A percentile compares a stretch with the other conserved stretches of the same genome.
Conservation (phyloP, 169 alveolate species). For the Plasmodium relictum region DNA sequence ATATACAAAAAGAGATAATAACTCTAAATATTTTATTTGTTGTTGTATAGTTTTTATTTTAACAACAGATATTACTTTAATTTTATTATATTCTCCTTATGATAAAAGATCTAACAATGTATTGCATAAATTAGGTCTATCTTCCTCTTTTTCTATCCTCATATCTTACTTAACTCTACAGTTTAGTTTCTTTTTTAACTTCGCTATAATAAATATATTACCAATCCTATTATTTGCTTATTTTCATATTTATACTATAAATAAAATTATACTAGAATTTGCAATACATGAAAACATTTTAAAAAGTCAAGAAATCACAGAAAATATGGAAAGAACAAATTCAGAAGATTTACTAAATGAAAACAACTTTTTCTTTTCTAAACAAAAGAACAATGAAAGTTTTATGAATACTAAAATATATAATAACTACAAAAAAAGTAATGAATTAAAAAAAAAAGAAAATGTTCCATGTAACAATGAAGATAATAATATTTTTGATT, state of each 20-base stretch:
- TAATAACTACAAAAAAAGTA: neutral
- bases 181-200: constrained; percentile 42
- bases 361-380: constrained; percentile 15
- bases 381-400: neutral
- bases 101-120: constrained; percentile 73
- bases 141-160: constrained; percentile 47
- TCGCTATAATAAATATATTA: constrained; percentile 12
- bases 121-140: constrained; percentile 38
- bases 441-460: constrained; percentile 6
- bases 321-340: constrained; percentile 1
- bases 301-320: constrained; percentile 1
- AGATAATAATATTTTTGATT: constrained; percentile 17
- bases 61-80: constrained; percentile 46
- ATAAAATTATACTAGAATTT: constrained; percentile 66
- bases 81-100: constrained; percentile 64
- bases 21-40: constrained; percentile 67
- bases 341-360: constrained; percentile 43
- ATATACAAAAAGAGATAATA: constrained; percentile 35
- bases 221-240: constrained; percentile 44
- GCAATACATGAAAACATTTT: constrained; percentile 56
- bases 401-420: no score
- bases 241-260: constrained; percentile 44
- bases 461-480: neutral
- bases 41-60: constrained; percentile 44
- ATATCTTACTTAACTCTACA: constrained; percentile 47